Evolutionary conservation across 352 stramenopile genomes (phyloP), one percentile per base, ranked within the genome.

Genomic region (Globisporangium apiculatum): DNA sequence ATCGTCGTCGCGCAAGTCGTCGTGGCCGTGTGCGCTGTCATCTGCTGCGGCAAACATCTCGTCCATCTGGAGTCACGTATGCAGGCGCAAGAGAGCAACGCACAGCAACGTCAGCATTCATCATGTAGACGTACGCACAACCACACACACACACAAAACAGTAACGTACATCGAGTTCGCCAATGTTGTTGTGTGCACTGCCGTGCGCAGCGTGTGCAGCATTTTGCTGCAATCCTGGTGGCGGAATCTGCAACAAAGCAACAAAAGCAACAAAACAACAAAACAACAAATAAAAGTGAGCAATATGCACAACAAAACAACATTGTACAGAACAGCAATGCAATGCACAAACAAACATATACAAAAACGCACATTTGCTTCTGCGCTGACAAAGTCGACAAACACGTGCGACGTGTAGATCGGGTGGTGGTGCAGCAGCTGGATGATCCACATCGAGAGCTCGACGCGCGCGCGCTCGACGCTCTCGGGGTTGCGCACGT

Each of bases 391-490:
- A 62, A 94, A 94, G 51, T 94, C 80, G 45, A 91, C 67, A 57
- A 94, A 91, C 5, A 87, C 77, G 55, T 90, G 83, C 51, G 80
- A 93, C 68, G 88, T 79, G 62, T 80, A 87, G 59, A 93, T 79
- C n/a, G 83, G 75, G 51, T 79, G 66, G 65, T 94, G 79, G 55
- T 86, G 78, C 51, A 91, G 65, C 11, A 94, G 67, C 62, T 91
- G 82, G 71, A 87, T 81, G 45, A 94, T 68, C 83, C 83, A 94
- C 71, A 89, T 86, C 35, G 68, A 80, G 55, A 94, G 59, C 40
- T 91, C 83, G 48, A 83, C 69, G 38, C 81, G 79, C 40, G 74
- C 71, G 61, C 87, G 87, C 69, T 91, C 83, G 31, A 90, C 60
- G 57, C 66, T 87, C 46, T 89, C 78, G 3, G 79, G 71, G 60